Percentiles rank a stretch among this genome's conserved stretches.
Conservation (phyloP, 495 filamentous ascomycete genomes). For the Hyaloscypha hepaticicola region DNA sequence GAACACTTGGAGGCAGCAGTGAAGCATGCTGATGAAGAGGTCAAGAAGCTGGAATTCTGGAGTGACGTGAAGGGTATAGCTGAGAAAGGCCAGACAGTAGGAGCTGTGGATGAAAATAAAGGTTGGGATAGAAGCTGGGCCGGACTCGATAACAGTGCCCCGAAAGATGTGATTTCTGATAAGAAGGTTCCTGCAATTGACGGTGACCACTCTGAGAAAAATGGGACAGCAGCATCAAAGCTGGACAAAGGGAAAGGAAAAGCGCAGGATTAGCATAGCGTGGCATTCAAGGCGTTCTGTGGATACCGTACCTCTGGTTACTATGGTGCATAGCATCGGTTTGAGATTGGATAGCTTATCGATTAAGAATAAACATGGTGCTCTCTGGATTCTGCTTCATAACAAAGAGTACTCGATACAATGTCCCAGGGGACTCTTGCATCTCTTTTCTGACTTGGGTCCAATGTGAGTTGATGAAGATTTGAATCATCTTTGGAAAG, state of each 20-base stretch:
- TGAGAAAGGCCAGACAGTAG: constrained; percentile 48
- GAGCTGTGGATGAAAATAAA: constrained; percentile 42
- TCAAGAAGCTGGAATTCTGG: constrained; percentile 70
- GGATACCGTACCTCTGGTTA: constrained; percentile 12
- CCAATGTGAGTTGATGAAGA: no score
- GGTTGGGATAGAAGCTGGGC: constrained; percentile 44
- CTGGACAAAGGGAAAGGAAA: constrained; percentile 23
- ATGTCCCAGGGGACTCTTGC: no score
- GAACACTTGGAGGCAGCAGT: constrained; percentile 58
- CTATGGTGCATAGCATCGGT: constrained; percentile 17
- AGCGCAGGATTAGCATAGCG: constrained; percentile 20
- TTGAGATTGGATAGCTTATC: not conserved
- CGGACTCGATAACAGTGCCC: constrained; percentile 30
- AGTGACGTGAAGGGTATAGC: constrained; percentile 67
- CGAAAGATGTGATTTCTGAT: constrained; percentile 30
- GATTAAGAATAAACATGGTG: no score
- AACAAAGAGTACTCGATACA: no score
- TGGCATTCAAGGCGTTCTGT: constrained; percentile 23
- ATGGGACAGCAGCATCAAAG: constrained; percentile 9
- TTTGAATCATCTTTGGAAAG: no score
- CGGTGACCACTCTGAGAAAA: constrained; percentile 13
- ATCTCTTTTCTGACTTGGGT: no score
- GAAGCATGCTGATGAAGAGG: constrained; percentile 63
- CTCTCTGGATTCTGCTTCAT: no score
- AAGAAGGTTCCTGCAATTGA: constrained; percentile 19